A percentile compares a stretch with the other conserved stretches of the same genome.
These are phyloP conservation scores for Adansonia gregorii DNA, from an alignment of 441 rosid species.

Conservation along the genomic window DNA sequence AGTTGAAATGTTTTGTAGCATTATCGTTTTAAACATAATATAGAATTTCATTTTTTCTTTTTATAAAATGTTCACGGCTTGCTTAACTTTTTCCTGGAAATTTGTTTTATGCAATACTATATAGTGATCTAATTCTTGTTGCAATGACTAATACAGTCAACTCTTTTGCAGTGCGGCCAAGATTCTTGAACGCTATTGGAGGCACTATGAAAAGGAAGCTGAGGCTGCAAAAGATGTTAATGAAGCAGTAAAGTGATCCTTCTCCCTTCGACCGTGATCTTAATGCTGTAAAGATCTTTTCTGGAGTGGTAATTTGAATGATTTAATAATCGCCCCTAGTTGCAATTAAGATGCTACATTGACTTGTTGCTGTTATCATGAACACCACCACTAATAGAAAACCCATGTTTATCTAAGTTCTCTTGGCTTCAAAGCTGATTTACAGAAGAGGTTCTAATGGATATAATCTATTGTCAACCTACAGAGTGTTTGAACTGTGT, in stretches of 20 bases:
- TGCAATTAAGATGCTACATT: neutral
- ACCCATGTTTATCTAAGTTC: neutral
- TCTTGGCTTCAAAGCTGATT: neutral
- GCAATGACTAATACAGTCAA: neutral
- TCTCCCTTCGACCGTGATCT: neutral
- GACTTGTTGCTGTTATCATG: neutral
- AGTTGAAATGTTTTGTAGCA: neutral
- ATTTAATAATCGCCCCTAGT: neutral
- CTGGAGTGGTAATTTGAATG: neutral
- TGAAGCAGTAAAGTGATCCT: conserved; percentile 32
- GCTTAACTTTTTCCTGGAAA: neutral
- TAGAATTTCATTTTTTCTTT: neutral
- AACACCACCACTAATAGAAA: neutral
- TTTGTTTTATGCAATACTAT: neutral
- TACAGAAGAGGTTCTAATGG: neutral
- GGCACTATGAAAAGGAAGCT: conserved; percentile 25
- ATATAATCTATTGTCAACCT: neutral
- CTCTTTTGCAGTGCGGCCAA: conserved; percentile 30
- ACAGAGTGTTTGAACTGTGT: neutral
- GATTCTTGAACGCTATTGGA: conserved; percentile 34
- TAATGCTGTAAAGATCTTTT: neutral
- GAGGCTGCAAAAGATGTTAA: conserved; percentile 16
- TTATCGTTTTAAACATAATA: neutral
- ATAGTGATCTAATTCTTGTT: neutral
- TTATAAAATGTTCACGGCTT: neutral